Evolutionary conservation across 257 asterid genomes (phyloP), one percentile per base, ranked within the genome.

Genomic region (Voacanga thouarsii): DNA sequence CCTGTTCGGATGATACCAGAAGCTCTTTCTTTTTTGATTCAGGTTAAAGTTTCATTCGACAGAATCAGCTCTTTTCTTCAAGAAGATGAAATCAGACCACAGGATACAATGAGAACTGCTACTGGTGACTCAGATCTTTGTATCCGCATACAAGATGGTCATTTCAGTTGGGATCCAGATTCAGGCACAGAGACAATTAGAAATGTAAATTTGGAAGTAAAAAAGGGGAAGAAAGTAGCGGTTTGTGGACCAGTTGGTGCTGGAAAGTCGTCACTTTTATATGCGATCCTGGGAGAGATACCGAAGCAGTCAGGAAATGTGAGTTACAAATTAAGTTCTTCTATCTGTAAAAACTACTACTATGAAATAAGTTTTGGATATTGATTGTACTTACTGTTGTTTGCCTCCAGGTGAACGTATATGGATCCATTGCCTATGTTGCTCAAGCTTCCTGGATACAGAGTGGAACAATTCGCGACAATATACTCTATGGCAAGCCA

Each of bases 361-460:
- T 33, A n/a, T n/a, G 19, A 1, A 60, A 57, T 21, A 49, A 26
- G 59, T 16, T 71, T 57, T 41, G 28, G 5, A 0, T 73, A 41
- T 41, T 78, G 64, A 75, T 50, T 74, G 44, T 11, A 60, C 14
- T 47, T 68, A 24, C 33, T 65, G 0, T 85, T 81, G 50, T 41
- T 41, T 77, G 61, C 11, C 39, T 82, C 28, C 81, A 92, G 97
- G 96, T 89, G 78, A 83, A 82, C 49, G 87, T 86, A 63, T 28
- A 47, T 72, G 97, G 97, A 77, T 85, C 96, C 28, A 76, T 86
- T 60, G 97, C 97, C 51, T 93, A 93, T 79, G 97, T 93, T 65
- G 88, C 97, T 71, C 97, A 93, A 78, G 83, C 88, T 39, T 81
- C 94, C 19, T 93, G 97, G 96, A 93, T 93, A 60, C 97, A 93